Evolutionary conservation across 805 yeast genomes (phyloP), one percentile per base, ranked within the genome.

Genomic region (Wickerhamomyces silvicola): DNA sequence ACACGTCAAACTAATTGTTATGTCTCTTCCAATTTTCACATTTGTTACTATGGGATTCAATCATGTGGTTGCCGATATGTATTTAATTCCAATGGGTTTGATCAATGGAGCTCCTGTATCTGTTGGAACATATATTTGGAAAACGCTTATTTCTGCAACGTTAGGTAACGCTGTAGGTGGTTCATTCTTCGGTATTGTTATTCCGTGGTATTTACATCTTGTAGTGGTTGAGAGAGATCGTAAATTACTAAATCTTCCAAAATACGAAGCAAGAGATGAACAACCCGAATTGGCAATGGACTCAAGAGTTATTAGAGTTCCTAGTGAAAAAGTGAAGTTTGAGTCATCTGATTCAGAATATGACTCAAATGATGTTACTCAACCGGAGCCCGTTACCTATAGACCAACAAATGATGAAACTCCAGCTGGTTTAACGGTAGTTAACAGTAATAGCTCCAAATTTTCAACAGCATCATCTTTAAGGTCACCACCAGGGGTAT

Each of bases 101-200:
- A 64, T 82, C 29, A 81, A 80, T 54, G 73, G 78, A 11, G 81
- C 84, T 1, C 68, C 73, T 3, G 60, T 78, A 7, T 62, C 79
- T 0, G 84, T 81, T 22, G 82, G 78, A 0, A 55, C 59, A 8
- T 78, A 75, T 36, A 74, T 80, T 9, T 83, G 92, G 94, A 82
- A 76, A 50, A 57, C 78, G 1, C 59, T 82, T 44, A 57, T 84
- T 8, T 84, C 94, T 1, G 85, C 78, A 0, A 66, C 77, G 1
- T 43, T 84, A 10, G 95, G 95, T 0, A 84, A 84, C 50, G 71
- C 78, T 1, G 65, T 84, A 19, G 95, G 95, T n/a, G 95, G 95
- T 0, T 50, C 69, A 1, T 62, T 72, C 19, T 84, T 84, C 52
- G 78, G 79, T 5, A 45, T 77, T 4, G 62, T 71, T 0, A 56